Base-by-base conservation (phyloP, 2,329 filamentous ascomycete genomes). In the Microdochium bolleyi region DNA sequence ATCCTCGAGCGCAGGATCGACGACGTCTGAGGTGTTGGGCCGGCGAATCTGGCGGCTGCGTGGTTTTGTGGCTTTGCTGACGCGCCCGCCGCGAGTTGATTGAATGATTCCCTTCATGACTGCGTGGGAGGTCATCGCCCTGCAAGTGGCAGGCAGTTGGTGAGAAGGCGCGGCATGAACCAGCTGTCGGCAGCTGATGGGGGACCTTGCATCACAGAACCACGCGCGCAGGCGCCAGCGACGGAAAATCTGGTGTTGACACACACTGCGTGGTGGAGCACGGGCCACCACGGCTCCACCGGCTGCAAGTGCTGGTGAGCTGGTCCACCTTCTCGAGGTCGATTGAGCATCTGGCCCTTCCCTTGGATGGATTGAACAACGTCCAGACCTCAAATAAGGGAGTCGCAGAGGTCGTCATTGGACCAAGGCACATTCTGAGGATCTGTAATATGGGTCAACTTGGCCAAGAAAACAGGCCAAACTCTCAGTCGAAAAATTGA, bases 41-140 rank as follows among this genome's bases (percentile, higher is more conserved):
- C 62, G 62, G 32, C 64, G 66, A 53, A 62, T 57, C 54, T 58
- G 59, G 25, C 66, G 65, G 49, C 62, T 61, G 48, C 61, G 61
- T 44, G 68, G 62, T 62, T 77, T 78, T 51, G 68, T 70, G 60
- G 76, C 72, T 62, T 74, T 76, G 64, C 62, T 70, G 34, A 67
- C 67, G 51, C 70, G 70, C 58, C 63, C 48, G 57, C 62, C 69
- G 52, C 70, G 70, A 54, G 61, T 56, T 49, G 69, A 60, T 57
- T 66, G 67, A 51, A 69, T 62, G 56, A 67, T 63, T 56, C 66
- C 67, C 54, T 67, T 69, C 68, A 70, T 71, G 32, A 52, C 49
- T 53, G 51, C 41, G 41, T 55, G 44, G 52, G 56, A 55, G 56
- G 57, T 60, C 49, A 52, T 52, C 52, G 60, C 61, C 61, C 62